A percentile compares a stretch with the other conserved stretches of the same genome.
Conservation (phyloP, 352 stramenopile species). For the Phytophthora pseudosyringae region DNA sequence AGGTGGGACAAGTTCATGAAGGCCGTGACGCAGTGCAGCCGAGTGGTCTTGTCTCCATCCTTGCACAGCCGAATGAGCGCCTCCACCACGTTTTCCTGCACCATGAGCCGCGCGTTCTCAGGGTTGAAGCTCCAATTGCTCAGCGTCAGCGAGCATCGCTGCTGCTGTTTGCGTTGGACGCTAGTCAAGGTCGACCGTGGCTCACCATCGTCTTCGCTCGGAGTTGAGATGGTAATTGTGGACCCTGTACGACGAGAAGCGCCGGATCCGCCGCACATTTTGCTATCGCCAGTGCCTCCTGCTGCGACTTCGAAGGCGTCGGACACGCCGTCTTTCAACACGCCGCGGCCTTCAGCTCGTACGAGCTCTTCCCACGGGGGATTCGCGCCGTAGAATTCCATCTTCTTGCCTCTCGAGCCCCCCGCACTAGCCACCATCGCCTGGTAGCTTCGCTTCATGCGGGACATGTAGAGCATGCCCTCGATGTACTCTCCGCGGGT, state of each 20-base stretch:
- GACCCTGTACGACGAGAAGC: conserved; percentile 14
- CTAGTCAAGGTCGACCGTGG: conserved; percentile 16
- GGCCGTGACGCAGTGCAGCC: conserved; percentile 79
- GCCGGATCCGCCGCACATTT: not conserved
- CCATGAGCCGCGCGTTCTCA: conserved; percentile 86
- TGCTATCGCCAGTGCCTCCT: not conserved
- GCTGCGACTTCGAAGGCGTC: conserved; percentile 41
- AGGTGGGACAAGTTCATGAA: conserved; percentile 89
- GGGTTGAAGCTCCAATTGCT: conserved; percentile 90
- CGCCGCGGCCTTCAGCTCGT: conserved; percentile 23
- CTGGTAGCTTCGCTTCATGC: conserved; percentile 80
- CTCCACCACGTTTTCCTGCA: conserved; percentile 89
- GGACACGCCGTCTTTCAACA: conserved; percentile 63
- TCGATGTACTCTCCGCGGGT: conserved; percentile 86
- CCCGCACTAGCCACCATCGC: conserved; percentile 27
- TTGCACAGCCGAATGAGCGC: conserved; percentile 77
- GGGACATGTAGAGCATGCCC: conserved; percentile 88
- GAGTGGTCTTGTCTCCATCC: conserved; percentile 66
- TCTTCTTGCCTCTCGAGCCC: conserved; percentile 26
- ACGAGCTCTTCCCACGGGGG: conserved; percentile 24
- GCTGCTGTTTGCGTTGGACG: conserved; percentile 46
- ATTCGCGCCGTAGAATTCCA: conserved; percentile 21
- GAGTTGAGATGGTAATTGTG: conserved; percentile 4
- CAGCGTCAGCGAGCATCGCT: conserved; percentile 84
- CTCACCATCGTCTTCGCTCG: conserved; percentile 15